phyloP scores from a whole-genome alignment of 2,329 filamentous ascomycete genomes.

The Berkeleyomyces rouxiae region DNA sequence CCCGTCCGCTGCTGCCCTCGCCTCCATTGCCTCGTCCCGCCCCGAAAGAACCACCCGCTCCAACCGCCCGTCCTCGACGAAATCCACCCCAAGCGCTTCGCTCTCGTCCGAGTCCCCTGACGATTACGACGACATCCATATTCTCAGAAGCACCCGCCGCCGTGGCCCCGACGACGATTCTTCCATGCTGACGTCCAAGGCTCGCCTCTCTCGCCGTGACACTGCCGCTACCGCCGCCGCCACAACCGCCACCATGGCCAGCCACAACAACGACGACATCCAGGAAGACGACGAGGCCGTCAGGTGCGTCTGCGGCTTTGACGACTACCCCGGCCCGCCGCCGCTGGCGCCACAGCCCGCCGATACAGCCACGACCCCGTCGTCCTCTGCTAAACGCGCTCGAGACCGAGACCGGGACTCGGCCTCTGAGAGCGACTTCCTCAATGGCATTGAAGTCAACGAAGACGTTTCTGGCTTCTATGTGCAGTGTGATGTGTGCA shows the following conservation, averaged over 20 bases:
- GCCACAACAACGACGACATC: conserved; percentile 41
- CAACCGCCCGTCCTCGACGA: conserved; percentile 48
- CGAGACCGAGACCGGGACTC: conserved; percentile 39
- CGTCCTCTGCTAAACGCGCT: conserved; percentile 30
- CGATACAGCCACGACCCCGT: conserved; percentile 14
- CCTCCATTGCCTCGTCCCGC: conserved; percentile 64
- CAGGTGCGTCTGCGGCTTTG: conserved; percentile 82
- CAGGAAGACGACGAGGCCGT: conserved; percentile 88
- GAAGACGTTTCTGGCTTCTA: conserved; percentile 91
- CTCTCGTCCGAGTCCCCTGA: conserved; percentile 53
- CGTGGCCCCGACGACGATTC: conserved; percentile 50
- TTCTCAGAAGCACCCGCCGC: conserved; percentile 63
- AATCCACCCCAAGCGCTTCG: conserved; percentile 58
- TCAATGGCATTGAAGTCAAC: conserved; percentile 45
- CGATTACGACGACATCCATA: conserved; percentile 51
- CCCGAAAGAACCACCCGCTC: conserved; percentile 58
- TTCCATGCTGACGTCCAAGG: neutral
- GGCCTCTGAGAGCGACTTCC: conserved; percentile 30
- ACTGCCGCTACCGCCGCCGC: neutral
- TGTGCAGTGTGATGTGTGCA: conserved; percentile 94
- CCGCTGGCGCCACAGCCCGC: conserved; percentile 30
- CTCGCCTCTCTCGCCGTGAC: conserved; percentile 23
- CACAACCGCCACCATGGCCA: conserved; percentile 31
- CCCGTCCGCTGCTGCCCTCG: conserved; percentile 34
- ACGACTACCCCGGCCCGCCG: conserved; percentile 81